Evolutionary conservation across 768 basidiomycete species (phyloP).

Genomic region (Kondoa subrosea): DNA sequence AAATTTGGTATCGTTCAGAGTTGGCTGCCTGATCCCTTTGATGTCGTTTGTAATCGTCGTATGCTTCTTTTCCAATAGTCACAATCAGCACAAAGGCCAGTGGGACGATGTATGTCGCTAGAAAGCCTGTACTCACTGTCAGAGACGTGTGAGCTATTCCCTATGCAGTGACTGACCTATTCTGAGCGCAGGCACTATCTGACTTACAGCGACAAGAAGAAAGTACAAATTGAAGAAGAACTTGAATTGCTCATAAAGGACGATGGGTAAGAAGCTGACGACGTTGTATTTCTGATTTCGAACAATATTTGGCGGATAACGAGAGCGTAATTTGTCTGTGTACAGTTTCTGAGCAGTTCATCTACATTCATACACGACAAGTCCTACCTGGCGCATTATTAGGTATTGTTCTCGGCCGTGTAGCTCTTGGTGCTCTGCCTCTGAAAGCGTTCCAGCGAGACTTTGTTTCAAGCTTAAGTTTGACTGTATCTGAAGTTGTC

Average conservation of each 20-base stretch:
- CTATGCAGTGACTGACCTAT: slow-evolving; percentile 46
- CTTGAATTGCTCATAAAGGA: slow-evolving; percentile 98
- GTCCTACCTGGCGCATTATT: slow-evolving; percentile 17
- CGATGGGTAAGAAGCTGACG: slow-evolving; percentile 89
- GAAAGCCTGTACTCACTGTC: slow-evolving; percentile 48
- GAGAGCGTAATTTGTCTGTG: slow-evolving; percentile 16
- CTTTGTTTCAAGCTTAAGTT: background rate
- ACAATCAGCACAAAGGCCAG: slow-evolving; percentile 85
- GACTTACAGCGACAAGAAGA: slow-evolving; percentile 83
- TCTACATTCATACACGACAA: background rate
- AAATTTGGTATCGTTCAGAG: slow-evolving; percentile 69
- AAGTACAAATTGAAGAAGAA: slow-evolving; percentile 99
- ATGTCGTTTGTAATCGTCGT: slow-evolving; percentile 91
- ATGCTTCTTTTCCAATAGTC: slow-evolving; percentile 97
- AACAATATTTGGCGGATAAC: slow-evolving; percentile 64
- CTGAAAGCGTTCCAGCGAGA: slow-evolving; percentile 6
- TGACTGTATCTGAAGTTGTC: background rate
- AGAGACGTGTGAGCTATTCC: background rate
- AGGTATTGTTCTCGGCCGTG: slow-evolving; percentile 20
- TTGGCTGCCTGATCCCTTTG: slow-evolving; percentile 87
- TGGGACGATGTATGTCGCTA: slow-evolving; percentile 87
- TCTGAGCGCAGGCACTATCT: slow-evolving; percentile 87
- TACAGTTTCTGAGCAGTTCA: background rate
- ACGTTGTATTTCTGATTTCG: slow-evolving; percentile 97
- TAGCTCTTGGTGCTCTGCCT: slow-evolving; percentile 2